Base-by-base conservation (phyloP, 495 filamentous ascomycete genomes). In the Penicillium lividum region DNA sequence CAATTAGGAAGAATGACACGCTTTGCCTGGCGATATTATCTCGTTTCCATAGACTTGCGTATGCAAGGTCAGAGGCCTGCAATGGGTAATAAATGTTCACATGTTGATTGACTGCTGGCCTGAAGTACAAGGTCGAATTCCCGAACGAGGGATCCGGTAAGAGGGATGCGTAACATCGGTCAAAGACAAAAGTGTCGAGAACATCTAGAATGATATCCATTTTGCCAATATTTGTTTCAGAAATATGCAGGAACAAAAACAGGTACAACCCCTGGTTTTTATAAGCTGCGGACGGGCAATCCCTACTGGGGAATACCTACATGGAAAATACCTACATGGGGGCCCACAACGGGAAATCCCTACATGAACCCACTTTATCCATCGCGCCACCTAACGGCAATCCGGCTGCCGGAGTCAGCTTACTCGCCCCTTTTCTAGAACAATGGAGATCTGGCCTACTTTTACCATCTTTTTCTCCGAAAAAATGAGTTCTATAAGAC, bases 201-300 rank as follows among this genome's bases (percentile, higher is more conserved):
- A 89, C 61, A 67, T 92, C 88, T 58, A 94, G 82, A 22, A 90
- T 78, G 72, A 91, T 75, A 77, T 94, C 90, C 90, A 94, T 94
- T 48, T 74, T 79, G 72, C 49, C 28, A 8, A 43, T 25, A 9
- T 9, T 52, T 28, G 51, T 13, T 28, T n/a, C 5, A 16, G 5
- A 9, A 22, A 42, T 22, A 30, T 22, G 27, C 18, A 18, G 18
- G 22, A 10, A 30, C 8, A 27, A 22, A 40, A 40, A 40, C 9
- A 11, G 8, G 1, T 8, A 28, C 18, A 38, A n/a, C 5, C 15
- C 31, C 8, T 8, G 38, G 18, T 22, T 45, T 44, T 53, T 58
- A 58, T 58, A 57, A 22, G n/a, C 10, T 47, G 3, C 18, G 38
- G 10, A 40, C 33, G 27, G 43, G 18, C 22, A 36, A 33, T 40